phyloP scores from a whole-genome alignment of 169 alveolate genomes.

The Eimeria necatrix region DNA sequence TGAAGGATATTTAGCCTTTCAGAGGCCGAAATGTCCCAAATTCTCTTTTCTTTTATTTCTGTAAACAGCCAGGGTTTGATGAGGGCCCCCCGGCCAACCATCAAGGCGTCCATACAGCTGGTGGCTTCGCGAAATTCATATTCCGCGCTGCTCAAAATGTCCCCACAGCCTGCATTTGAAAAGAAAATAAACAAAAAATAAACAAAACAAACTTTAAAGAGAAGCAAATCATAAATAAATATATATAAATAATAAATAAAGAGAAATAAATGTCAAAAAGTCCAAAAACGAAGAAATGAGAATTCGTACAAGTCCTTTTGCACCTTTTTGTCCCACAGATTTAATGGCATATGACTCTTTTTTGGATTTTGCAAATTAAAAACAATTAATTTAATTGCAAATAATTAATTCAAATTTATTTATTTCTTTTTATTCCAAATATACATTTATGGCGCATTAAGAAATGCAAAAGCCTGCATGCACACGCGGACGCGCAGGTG shows the following conservation, averaged over 20 bases:
- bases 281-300: background rate
- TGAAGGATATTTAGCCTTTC: slow-evolving; percentile 85
- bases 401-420: no score
- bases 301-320: background rate
- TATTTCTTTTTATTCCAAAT: no score
- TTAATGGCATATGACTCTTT: no score
- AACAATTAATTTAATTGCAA: background rate
- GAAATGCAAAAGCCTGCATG: no score
- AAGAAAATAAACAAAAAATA: background rate
- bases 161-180: slow-evolving; percentile 88
- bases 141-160: slow-evolving; percentile 84
- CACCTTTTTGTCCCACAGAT: background rate
- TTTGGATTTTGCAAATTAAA: no score
- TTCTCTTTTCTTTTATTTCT: slow-evolving; percentile 87
- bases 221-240: background rate
- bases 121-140: slow-evolving; percentile 73
- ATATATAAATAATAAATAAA: background rate
- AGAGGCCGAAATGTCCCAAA: slow-evolving; percentile 90
- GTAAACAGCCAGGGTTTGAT: slow-evolving; percentile 93
- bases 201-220: background rate
- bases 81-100: slow-evolving; percentile 92
- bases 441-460: no score
- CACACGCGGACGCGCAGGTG: no score
- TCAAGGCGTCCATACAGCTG: slow-evolving; percentile 82
- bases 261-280: background rate